Conservation (phyloP, 805 yeast genomes). For the Starmerella asiatica region DNA sequence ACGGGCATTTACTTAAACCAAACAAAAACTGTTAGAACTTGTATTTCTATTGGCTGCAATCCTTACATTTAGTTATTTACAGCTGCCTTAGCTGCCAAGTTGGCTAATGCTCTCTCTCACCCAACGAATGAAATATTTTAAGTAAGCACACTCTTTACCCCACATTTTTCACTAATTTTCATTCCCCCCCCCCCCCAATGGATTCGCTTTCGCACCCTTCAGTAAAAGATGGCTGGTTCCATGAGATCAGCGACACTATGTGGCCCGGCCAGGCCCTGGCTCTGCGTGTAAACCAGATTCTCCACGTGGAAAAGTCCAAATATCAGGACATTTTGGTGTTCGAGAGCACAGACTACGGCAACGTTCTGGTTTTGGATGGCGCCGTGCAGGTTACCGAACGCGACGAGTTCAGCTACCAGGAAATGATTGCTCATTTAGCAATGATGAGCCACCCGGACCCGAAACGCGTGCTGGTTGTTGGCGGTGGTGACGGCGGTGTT, state of each 20-base stretch:
- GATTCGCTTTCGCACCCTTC: conserved; percentile 21
- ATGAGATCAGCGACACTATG: conserved; percentile 87
- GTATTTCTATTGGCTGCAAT: no score
- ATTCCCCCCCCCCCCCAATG: conserved; percentile 6
- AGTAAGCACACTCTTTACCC: no score
- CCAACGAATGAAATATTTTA: no score
- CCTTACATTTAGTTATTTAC: no score
- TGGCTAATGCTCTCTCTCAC: no score
- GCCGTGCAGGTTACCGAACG: conserved; percentile 94
- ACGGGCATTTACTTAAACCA: no score
- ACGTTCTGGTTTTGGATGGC: conserved; percentile 86
- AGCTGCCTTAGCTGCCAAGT: no score
- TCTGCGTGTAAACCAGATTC: conserved; percentile 69
- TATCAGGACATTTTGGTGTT: conserved; percentile 91
- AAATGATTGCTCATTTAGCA: conserved; percentile 93
- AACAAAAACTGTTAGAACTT: no score
- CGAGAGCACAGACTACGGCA: conserved; percentile 87
- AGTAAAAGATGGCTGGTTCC: conserved; percentile 77
- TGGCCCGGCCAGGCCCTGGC: conserved; percentile 99
- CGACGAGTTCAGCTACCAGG: conserved; percentile 95
- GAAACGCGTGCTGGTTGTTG: conserved; percentile 82
- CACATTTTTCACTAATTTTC: background rate
- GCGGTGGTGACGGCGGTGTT: conserved; percentile 99
- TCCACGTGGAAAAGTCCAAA: conserved; percentile 72
- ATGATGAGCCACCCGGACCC: conserved; percentile 90